phyloP scores from a whole-genome alignment of 352 stramenopile species.

The Globisporangium nodosum region DNA sequence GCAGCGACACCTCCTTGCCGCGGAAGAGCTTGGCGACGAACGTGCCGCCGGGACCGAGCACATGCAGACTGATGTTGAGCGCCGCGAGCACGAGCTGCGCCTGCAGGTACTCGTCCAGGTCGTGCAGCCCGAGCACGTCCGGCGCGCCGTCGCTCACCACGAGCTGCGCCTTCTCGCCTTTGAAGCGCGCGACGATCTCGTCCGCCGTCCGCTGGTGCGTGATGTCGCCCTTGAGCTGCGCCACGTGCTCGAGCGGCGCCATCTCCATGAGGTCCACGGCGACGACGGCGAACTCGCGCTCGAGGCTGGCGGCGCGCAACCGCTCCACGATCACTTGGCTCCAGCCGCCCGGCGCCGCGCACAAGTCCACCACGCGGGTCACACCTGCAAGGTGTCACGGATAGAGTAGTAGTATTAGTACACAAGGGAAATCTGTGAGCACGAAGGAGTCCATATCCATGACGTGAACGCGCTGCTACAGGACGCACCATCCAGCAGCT shows the following conservation, averaged over 20 bases:
- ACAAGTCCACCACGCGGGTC: slow-evolving; percentile 78
- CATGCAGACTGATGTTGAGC: slow-evolving; percentile 77
- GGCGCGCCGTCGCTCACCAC: slow-evolving; percentile 99
- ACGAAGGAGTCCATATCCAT: no score
- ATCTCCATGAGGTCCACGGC: slow-evolving; percentile 93
- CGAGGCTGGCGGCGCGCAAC: slow-evolving; percentile 22
- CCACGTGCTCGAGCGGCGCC: slow-evolving; percentile 90
- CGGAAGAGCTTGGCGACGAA: slow-evolving; percentile 88
- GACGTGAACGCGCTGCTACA: not conserved
- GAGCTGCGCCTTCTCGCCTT: slow-evolving; percentile 90
- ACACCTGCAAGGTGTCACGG: slow-evolving; percentile 31
- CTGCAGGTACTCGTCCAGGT: slow-evolving; percentile 81
- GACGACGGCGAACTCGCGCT: slow-evolving; percentile 38
- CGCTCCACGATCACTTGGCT: slow-evolving; percentile 82
- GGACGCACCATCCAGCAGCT: slow-evolving; percentile 75
- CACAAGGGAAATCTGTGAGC: no score
- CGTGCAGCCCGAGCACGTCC: slow-evolving; percentile 91
- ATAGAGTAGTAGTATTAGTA: not conserved
- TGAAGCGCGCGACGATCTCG: slow-evolving; percentile 61
- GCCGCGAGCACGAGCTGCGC: slow-evolving; percentile 72
- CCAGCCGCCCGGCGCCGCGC: slow-evolving; percentile 79
- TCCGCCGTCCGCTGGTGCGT: slow-evolving; percentile 72
- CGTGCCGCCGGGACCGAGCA: slow-evolving; percentile 59
- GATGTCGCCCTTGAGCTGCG: slow-evolving; percentile 80
- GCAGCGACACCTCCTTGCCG: slow-evolving; percentile 65